These are phyloP conservation scores for Auriscalpium microsporum DNA, from an alignment of 768 basidiomycete species.

Conservation along the genomic window DNA sequence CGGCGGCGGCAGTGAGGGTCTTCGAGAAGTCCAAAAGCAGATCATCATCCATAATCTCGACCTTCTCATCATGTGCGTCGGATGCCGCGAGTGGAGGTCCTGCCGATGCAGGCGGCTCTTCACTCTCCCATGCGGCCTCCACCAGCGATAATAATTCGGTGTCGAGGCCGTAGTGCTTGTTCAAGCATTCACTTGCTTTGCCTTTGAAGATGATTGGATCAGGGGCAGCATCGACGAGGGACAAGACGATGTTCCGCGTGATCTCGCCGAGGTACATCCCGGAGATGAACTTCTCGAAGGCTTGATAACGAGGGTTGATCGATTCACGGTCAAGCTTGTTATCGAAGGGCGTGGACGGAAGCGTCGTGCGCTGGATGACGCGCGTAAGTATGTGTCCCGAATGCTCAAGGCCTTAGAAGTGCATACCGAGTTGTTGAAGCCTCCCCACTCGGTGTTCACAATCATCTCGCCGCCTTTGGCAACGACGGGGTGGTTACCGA, in stretches of 20 bases:
- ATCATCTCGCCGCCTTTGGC: slow-evolving; percentile 75
- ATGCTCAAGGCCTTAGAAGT: no score
- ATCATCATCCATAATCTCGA: background rate
- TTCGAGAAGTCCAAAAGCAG: slow-evolving; percentile 10
- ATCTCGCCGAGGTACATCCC: slow-evolving; percentile 99
- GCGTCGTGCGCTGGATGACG: slow-evolving; percentile 52
- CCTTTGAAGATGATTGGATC: slow-evolving; percentile 73
- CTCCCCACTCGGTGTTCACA: slow-evolving; percentile 98
- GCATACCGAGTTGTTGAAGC: slow-evolving; percentile 82
- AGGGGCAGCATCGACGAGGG: slow-evolving; percentile 72
- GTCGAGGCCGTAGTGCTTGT: slow-evolving; percentile 91
- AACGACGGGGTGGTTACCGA: slow-evolving; percentile 54
- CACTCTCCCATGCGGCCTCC: slow-evolving; percentile 65
- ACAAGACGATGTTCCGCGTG: slow-evolving; percentile 73
- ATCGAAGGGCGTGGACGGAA: slow-evolving; percentile 87
- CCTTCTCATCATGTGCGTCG: background rate
- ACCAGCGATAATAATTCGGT: slow-evolving; percentile 85
- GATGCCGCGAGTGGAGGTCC: background rate
- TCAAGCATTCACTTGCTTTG: slow-evolving; percentile 59
- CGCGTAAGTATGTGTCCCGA: no score
- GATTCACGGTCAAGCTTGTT: slow-evolving; percentile 87
- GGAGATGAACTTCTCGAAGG: slow-evolving; percentile 97
- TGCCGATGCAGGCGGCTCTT: slow-evolving; percentile 6
- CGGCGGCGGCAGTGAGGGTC: slow-evolving; percentile 2
- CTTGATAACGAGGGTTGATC: slow-evolving; percentile 89